These are phyloP conservation scores for Diospyros lotus DNA, from an alignment of 148 eudicot genomes.

Conservation along the genomic window DNA sequence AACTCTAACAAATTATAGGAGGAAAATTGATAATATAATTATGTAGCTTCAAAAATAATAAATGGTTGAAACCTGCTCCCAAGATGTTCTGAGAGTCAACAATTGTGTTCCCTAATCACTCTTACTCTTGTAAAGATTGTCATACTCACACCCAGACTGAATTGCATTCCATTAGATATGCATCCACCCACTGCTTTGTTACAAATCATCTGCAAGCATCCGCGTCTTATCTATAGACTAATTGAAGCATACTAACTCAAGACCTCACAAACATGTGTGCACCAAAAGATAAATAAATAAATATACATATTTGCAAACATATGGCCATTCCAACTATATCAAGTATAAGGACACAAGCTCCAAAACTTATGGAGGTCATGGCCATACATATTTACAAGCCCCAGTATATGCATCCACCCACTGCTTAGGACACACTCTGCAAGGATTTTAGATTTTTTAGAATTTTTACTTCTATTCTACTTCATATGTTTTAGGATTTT, in stretches of 20 bases:
- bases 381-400: too few relatives aligned
- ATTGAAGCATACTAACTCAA: neutral
- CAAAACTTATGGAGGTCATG: too few relatives aligned
- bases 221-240: neutral
- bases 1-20: neutral
- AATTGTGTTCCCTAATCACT: neutral
- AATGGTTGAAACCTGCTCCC: neutral
- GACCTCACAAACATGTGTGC: neutral
- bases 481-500: too few relatives aligned
- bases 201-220: neutral
- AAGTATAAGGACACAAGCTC: too few relatives aligned
- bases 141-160: neutral
- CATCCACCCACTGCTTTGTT: neutral
- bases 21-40: neutral
- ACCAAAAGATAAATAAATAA: neutral
- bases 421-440: too few relatives aligned
- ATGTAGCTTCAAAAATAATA: neutral
- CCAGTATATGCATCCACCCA: too few relatives aligned
- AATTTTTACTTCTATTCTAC: too few relatives aligned
- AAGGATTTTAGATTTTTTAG: too few relatives aligned
- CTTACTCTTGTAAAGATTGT: neutral
- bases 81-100: neutral
- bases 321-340: too few relatives aligned
- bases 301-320: too few relatives aligned
- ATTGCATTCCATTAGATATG: neutral